Evolutionary conservation across 352 stramenopile genomes (phyloP).

Genomic region (Phytophthora macrochlamydospora): DNA sequence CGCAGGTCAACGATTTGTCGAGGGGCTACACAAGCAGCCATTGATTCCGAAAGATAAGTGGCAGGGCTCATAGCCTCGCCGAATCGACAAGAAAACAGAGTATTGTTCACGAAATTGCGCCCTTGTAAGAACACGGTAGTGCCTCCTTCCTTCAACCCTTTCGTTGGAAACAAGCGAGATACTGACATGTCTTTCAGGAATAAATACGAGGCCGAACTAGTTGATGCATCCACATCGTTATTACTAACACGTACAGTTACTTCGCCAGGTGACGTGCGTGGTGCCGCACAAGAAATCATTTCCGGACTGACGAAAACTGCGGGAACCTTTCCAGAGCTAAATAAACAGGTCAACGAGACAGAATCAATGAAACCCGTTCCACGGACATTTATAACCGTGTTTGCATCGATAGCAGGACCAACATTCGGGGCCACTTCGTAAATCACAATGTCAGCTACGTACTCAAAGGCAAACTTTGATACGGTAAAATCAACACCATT

Average conservation of each 20-base stretch:
- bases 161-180: slow-evolving; percentile 67
- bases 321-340: slow-evolving; percentile 38
- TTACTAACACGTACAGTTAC: slow-evolving; percentile 81
- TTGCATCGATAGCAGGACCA: slow-evolving; percentile 56
- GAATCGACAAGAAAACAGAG: slow-evolving; percentile 89
- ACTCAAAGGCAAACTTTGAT: slow-evolving; percentile 53
- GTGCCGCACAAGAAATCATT: slow-evolving; percentile 66
- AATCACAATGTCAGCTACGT: slow-evolving; percentile 49
- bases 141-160: slow-evolving; percentile 77
- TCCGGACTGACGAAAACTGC: slow-evolving; percentile 54
- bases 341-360: slow-evolving; percentile 58
- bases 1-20: slow-evolving; percentile 58
- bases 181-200: slow-evolving; percentile 91
- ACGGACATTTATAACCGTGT: slow-evolving; percentile 67
- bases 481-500: slow-evolving; percentile 63
- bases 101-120: slow-evolving; percentile 94
- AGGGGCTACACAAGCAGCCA: slow-evolving; percentile 85
- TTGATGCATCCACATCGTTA: slow-evolving; percentile 80
- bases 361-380: slow-evolving; percentile 69
- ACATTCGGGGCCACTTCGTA: slow-evolving; percentile 52
- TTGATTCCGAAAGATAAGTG: slow-evolving; percentile 76
- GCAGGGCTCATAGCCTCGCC: slow-evolving; percentile 65
- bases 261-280: slow-evolving; percentile 55
- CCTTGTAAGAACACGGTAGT: slow-evolving; percentile 92
- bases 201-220: slow-evolving; percentile 50